A percentile compares a stretch with the other conserved stretches of the same genome.
These are phyloP conservation scores for Penicillium occitanis DNA, from an alignment of 2,329 filamentous ascomycete species.

Conservation along the genomic window DNA sequence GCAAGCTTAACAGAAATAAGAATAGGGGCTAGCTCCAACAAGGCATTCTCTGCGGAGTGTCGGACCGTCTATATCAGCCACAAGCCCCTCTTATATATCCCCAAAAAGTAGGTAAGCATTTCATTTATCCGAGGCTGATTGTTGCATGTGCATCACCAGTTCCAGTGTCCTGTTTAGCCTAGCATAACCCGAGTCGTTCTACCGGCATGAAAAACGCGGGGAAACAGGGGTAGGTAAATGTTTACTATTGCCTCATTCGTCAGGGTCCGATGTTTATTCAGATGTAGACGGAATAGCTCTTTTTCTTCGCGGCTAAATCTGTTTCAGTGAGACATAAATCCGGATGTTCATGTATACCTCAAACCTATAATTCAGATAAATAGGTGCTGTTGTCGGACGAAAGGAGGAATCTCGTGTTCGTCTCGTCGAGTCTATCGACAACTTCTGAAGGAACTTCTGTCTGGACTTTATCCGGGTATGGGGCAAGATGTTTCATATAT, in stretches of 20 bases:
- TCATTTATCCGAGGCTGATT: slow-evolving; percentile 5
- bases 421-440: neutral
- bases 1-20: neutral
- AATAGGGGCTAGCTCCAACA: neutral
- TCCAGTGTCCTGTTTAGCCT: neutral
- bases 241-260: neutral
- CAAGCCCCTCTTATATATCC: neutral
- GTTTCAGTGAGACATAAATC: neutral
- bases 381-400: neutral
- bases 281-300: neutral
- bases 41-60: slow-evolving; percentile 1
- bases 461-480: slow-evolving; percentile 6
- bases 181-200: neutral
- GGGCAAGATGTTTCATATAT: slow-evolving; percentile 10
- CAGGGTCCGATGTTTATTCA: neutral
- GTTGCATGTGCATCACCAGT: neutral
- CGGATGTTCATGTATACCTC: neutral
- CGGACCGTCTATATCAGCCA: slow-evolving; percentile 2
- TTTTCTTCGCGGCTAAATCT: neutral
- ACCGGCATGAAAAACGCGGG: slow-evolving; percentile 11
- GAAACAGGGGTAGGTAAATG: neutral
- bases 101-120: neutral
- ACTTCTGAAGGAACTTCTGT: neutral
- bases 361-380: neutral
- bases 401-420: neutral